Evolutionary conservation across 305 asterid species (phyloP).

Genomic region (Rubia balearica): DNA sequence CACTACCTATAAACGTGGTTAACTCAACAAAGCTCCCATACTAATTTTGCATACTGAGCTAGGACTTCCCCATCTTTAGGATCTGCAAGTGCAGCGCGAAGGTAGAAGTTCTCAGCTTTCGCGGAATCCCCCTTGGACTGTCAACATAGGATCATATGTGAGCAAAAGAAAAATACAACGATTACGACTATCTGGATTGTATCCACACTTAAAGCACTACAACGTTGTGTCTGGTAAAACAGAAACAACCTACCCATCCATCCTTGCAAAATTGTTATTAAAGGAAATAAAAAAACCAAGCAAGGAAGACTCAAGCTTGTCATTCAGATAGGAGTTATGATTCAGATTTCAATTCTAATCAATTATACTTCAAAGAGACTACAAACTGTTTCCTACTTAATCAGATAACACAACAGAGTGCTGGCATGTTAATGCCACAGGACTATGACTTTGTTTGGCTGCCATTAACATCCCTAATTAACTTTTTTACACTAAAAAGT

Average conservation of each 20-base stretch:
- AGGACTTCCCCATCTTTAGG: conserved; percentile 61
- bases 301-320: too few species aligned
- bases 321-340: too few species aligned
- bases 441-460: neutral
- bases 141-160: neutral
- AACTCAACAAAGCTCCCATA: conserved; percentile 76
- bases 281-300: too few species aligned
- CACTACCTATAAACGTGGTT: too few species aligned
- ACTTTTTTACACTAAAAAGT: neutral
- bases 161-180: neutral
- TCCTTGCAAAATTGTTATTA: too few species aligned
- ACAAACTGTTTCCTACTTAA: neutral
- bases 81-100: conserved; percentile 54
- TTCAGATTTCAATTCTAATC: neutral
- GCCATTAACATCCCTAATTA: neutral
- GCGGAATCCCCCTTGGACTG: conserved; percentile 61
- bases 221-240: neutral
- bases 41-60: conserved; percentile 53
- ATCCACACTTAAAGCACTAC: neutral
- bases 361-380: neutral
- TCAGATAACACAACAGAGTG: neutral
- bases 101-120: conserved; percentile 62
- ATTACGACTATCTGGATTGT: neutral
- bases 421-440: neutral
- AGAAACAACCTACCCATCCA: too few species aligned